Percentiles rank a stretch among this genome's conserved stretches.
Conservation (phyloP, 1,139 yeast genomes). For the Taphrina deformans region DNA sequence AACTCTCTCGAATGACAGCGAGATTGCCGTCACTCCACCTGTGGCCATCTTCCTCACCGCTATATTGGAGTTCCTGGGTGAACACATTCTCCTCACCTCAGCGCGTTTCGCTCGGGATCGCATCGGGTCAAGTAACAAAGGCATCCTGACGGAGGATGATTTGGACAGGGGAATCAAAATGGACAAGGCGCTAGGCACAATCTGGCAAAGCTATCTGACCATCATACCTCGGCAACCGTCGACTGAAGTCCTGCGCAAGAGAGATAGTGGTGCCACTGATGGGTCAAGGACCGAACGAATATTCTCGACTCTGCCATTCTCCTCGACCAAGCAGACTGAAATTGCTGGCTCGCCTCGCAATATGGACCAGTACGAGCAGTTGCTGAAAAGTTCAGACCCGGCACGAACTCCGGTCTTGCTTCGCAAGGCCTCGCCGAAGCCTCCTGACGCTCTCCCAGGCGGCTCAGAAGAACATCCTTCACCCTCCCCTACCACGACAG, state of each 20-base stretch:
- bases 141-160: conserved; percentile 11
- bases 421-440: conserved; percentile 11
- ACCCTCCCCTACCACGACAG: background rate
- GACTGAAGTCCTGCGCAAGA: background rate
- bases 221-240: conserved; percentile 12
- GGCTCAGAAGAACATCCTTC: background rate
- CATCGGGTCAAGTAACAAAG: conserved; percentile 6
- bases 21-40: conserved; percentile 33
- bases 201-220: conserved; percentile 29
- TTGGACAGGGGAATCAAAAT: conserved; percentile 23
- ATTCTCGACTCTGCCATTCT: conserved; percentile 2
- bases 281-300: background rate
- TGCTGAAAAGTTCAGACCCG: background rate
- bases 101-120: conserved; percentile 36
- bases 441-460: background rate
- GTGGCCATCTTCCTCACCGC: conserved; percentile 37
- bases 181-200: conserved; percentile 25
- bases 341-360: background rate
- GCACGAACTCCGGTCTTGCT: conserved; percentile 1
- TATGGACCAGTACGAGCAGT: conserved; percentile 11
- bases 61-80: conserved; percentile 35
- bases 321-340: background rate
- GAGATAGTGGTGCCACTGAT: background rate
- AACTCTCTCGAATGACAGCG: background rate
- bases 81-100: conserved; percentile 34